Conservation (phyloP, 257 asterid genomes). For the Agastache rugosa region DNA sequence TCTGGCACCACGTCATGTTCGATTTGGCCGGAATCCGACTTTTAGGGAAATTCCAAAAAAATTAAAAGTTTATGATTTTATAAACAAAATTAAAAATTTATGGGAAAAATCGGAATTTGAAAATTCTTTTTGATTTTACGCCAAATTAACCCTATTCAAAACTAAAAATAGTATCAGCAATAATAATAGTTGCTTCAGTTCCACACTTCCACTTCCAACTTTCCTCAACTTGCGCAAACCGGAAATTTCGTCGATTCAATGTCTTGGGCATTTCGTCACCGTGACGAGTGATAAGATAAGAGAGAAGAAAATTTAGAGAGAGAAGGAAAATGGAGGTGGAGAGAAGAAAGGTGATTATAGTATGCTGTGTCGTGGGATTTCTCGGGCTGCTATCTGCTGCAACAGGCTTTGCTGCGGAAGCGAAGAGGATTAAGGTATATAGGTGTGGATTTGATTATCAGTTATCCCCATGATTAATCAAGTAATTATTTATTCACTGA, state of each 20-base stretch:
- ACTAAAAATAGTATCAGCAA: no score
- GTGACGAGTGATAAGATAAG: neutral
- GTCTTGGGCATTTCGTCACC: conserved; percentile 6
- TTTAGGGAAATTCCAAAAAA: no score
- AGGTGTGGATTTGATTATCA: neutral
- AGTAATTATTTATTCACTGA: neutral
- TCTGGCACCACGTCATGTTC: no score
- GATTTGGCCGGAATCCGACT: no score
- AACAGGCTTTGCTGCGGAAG: conserved; percentile 82
- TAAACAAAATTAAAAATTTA: no score
- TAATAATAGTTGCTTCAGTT: conserved; percentile 16
- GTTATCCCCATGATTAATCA: neutral
- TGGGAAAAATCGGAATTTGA: no score
- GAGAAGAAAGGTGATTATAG: conserved; percentile 55
- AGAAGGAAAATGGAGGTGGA: conserved; percentile 48
- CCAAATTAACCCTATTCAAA: no score
- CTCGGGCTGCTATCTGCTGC: conserved; percentile 76
- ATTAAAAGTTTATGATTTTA: no score
- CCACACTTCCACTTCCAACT: conserved; percentile 12
- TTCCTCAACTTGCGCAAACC: conserved; percentile 14
- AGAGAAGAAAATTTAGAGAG: conserved; percentile 15
- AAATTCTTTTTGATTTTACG: no score
- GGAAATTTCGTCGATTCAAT: conserved; percentile 25
- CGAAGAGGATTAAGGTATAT: conserved; percentile 70
- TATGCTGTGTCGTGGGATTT: conserved; percentile 64